Conservation (phyloP, 1,284 basidiomycete genomes). For the Austroboletus olivaceoglutinosus region DNA sequence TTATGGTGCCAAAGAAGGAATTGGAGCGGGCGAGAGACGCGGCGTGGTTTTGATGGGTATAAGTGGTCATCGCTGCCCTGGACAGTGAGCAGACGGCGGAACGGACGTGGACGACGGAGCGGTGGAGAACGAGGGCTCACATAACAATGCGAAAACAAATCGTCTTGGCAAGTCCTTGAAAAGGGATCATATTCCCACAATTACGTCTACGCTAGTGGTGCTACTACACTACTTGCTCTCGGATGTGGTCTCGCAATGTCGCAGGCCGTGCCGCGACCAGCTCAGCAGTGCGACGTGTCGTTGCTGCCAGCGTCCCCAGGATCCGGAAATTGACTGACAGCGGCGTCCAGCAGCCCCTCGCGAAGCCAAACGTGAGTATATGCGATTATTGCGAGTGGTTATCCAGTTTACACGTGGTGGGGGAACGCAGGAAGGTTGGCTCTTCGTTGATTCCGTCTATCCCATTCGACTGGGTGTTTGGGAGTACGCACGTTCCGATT, state of each 20-base stretch:
- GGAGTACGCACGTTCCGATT: conserved; percentile 43
- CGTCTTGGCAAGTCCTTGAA: conserved; percentile 7
- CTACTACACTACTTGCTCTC: no score
- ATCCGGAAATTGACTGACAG: conserved; percentile 12
- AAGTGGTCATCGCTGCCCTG: conserved; percentile 30
- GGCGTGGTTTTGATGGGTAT: conserved; percentile 30
- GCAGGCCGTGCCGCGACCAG: no score
- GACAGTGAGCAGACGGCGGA: conserved; percentile 13
- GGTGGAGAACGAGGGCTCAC: conserved; percentile 20
- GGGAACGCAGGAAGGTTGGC: conserved; percentile 37
- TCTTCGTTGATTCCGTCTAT: conserved; percentile 60
- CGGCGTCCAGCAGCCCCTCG: no score
- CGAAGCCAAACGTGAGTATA: conserved; percentile 19
- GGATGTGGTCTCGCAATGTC: no score
- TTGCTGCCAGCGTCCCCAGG: no score
- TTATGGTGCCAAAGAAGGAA: conserved; percentile 57
- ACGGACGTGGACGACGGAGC: conserved; percentile 17
- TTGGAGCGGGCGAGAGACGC: conserved; percentile 43
- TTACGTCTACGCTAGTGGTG: background rate
- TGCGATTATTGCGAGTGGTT: conserved; percentile 12
- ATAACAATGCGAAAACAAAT: conserved; percentile 20
- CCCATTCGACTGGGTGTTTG: conserved; percentile 49
- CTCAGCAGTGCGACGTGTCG: conserved; percentile 7
- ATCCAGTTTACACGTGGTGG: conserved; percentile 5
- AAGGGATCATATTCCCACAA: conserved; percentile 18